Evolutionary conservation across 1,284 basidiomycete species (phyloP).

Genomic region (Phellopilus nigrolimitatus): DNA sequence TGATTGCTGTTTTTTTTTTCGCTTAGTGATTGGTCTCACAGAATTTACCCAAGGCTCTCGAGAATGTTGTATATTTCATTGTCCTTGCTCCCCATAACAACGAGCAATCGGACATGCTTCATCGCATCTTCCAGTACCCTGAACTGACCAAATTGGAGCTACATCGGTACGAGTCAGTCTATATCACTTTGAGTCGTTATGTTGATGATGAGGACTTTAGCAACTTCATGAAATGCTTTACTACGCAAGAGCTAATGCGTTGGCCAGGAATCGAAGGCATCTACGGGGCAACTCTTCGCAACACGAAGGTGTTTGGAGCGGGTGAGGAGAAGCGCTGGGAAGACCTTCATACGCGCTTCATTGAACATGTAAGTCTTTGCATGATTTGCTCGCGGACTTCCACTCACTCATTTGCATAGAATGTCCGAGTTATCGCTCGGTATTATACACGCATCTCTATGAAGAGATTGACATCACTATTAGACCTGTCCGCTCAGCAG

Average conservation of each 20-base stretch:
- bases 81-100: conserved; percentile 93
- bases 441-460: conserved; percentile 96
- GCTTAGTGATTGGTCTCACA: conserved; percentile 11
- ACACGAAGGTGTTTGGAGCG: conserved; percentile 76
- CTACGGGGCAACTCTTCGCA: conserved; percentile 81
- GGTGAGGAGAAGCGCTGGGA: conserved; percentile 82
- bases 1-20: conserved; percentile 28
- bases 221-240: conserved; percentile 95
- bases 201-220: conserved; percentile 37
- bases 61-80: conserved; percentile 93
- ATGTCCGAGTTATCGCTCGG: conserved; percentile 89
- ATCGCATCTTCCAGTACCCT: conserved; percentile 78
- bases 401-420: conserved; percentile 45
- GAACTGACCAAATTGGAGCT: conserved; percentile 78
- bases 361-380: conserved; percentile 78
- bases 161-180: conserved; percentile 69
- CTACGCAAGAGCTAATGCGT: conserved; percentile 92
- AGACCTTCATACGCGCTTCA: conserved; percentile 91
- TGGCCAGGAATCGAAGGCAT: conserved; percentile 96
- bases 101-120: conserved; percentile 96
- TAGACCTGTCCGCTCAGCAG: conserved; percentile 78
- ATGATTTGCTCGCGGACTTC: conserved; percentile 8
- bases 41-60: conserved; percentile 65
- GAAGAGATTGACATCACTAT: conserved; percentile 75
- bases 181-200: conserved; percentile 10